Evolutionary conservation across 2,329 filamentous ascomycete genomes (phyloP).

Genomic region (Calcarisporium arbuscula): DNA sequence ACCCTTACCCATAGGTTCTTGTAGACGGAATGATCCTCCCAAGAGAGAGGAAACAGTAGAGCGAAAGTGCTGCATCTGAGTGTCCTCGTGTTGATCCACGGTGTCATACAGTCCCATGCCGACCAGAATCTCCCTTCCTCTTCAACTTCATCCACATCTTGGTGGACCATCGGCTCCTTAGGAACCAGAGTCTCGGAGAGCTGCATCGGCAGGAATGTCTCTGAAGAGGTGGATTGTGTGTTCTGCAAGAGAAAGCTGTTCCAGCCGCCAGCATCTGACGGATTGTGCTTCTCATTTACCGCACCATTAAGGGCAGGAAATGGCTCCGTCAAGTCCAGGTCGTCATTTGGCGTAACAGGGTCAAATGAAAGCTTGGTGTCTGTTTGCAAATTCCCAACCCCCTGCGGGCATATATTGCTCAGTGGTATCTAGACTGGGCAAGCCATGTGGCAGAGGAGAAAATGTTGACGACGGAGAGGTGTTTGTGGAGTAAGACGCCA

Average conservation of each 20-base stretch:
- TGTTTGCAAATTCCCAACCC: slow-evolving; percentile 28
- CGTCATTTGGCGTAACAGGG: slow-evolving; percentile 13
- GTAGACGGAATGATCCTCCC: slow-evolving; percentile 38
- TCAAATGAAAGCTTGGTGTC: slow-evolving; percentile 26
- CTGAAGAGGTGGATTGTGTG: slow-evolving; percentile 53
- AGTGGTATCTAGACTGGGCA: slow-evolving; percentile 33
- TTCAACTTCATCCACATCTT: slow-evolving; percentile 43
- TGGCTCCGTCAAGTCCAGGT: slow-evolving; percentile 19
- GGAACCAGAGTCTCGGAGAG: slow-evolving; percentile 39
- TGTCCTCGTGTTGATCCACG: slow-evolving; percentile 51
- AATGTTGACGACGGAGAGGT: slow-evolving; percentile 50
- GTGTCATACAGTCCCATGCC: slow-evolving; percentile 77
- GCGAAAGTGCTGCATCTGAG: slow-evolving; percentile 47
- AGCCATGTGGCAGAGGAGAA: slow-evolving; percentile 46
- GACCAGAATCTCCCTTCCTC: slow-evolving; percentile 69
- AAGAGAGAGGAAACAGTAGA: slow-evolving; percentile 49
- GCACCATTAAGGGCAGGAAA: slow-evolving; percentile 20
- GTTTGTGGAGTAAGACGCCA: slow-evolving; percentile 50
- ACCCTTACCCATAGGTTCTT: slow-evolving; percentile 58
- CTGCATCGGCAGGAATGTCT: slow-evolving; percentile 48
- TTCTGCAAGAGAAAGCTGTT: slow-evolving; percentile 37
- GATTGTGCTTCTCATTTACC: slow-evolving; percentile 8
- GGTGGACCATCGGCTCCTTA: slow-evolving; percentile 44
- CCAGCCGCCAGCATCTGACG: slow-evolving; percentile 30
- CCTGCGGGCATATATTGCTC: slow-evolving; percentile 34